Evolutionary conservation across 805 yeast genomes (phyloP).

Genomic region (Wickerhamiella azymoides): DNA sequence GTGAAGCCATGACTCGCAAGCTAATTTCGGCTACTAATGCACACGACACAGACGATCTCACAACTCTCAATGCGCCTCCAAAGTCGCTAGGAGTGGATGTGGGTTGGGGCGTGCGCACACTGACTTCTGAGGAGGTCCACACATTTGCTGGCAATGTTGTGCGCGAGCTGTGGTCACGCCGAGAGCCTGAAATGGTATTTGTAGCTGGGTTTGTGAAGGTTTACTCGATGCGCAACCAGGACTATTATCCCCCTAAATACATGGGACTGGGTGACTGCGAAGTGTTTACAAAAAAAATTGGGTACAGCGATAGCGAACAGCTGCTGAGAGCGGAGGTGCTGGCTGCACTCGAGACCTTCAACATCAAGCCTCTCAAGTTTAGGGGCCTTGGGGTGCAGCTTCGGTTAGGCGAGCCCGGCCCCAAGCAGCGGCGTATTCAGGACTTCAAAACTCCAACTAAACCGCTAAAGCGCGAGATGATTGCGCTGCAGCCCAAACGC

Average conservation of each 20-base stretch:
- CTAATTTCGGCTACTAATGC: constrained; percentile 52
- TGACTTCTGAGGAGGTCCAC: constrained; percentile 46
- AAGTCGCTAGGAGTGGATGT: constrained; percentile 79
- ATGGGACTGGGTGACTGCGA: constrained; percentile 80
- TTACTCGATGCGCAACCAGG: constrained; percentile 40
- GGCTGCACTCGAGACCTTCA: constrained; percentile 26
- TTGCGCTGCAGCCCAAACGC: constrained; percentile 14
- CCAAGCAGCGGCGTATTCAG: constrained; percentile 10
- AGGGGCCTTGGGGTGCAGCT: constrained; percentile 52
- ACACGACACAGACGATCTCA: constrained; percentile 39
- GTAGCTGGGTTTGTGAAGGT: constrained; percentile 48
- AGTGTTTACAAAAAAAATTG: constrained; percentile 41
- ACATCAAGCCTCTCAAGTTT: constrained; percentile 3
- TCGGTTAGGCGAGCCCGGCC: constrained; percentile 13
- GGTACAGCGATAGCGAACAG: constrained; percentile 34
- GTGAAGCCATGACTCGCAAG: constrained; percentile 56
- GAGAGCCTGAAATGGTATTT: constrained; percentile 31
- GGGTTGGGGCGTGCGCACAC: constrained; percentile 79
- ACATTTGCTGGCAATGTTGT: constrained; percentile 44
- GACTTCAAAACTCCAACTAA: constrained; percentile 1
- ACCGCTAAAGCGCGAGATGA: constrained; percentile 10
- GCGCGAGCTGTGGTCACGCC: constrained; percentile 42
- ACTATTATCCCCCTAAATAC: constrained; percentile 56
- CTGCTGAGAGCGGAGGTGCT: constrained; percentile 25
- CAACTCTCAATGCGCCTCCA: constrained; percentile 33